These are phyloP conservation scores for Isatis tinctoria DNA, from an alignment of 345 rosid genomes.

Conservation along the genomic window DNA sequence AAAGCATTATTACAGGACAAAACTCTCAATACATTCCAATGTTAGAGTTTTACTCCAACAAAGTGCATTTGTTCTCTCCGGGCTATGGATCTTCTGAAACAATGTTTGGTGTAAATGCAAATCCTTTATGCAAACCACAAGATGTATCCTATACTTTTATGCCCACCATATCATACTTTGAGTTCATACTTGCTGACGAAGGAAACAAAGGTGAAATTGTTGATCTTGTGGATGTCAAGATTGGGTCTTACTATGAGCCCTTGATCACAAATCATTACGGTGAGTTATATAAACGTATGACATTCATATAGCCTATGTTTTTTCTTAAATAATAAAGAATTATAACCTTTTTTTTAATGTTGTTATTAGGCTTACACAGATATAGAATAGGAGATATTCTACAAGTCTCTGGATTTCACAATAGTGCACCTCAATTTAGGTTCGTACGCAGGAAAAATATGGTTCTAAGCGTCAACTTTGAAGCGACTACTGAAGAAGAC, in stretches of 20 bases:
- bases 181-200: neutral
- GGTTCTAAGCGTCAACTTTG: neutral
- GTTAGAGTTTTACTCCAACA: neutral
- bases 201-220: neutral
- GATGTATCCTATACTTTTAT: neutral
- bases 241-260: neutral
- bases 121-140: neutral
- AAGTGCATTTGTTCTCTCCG: neutral
- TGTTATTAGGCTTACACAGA: neutral
- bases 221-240: neutral
- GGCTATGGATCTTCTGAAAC: neutral
- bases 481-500: neutral
- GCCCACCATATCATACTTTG: neutral
- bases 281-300: neutral
- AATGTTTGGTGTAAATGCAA: neutral
- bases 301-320: neutral
- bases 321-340: neutral
- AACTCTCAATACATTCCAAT: neutral
- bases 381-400: neutral
- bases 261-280: neutral
- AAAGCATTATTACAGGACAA: neutral
- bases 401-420: neutral
- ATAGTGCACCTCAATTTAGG: neutral
- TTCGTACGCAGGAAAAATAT: neutral
- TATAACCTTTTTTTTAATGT: neutral